Percentiles rank a stretch among this genome's conserved stretches.
Evolutionary conservation across 2,329 filamentous ascomycete genomes (phyloP).

Genomic region (Aulographum hederae): DNA sequence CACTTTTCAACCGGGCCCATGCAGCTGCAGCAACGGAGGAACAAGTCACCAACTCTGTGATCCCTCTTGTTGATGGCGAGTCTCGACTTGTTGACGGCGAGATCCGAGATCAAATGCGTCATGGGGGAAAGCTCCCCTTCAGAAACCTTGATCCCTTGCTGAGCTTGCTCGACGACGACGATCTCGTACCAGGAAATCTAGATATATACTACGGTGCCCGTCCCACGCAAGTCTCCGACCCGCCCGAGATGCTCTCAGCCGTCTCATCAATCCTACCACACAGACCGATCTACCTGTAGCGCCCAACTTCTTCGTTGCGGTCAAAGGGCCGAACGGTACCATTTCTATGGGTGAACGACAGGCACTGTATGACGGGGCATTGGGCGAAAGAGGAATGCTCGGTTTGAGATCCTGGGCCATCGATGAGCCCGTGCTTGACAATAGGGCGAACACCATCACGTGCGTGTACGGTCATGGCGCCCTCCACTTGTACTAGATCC

Average conservation of each 20-base stretch:
- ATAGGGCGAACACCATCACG: slow-evolving; percentile 18
- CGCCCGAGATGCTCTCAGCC: slow-evolving; percentile 11
- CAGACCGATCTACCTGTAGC: slow-evolving; percentile 8
- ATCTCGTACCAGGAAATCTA: slow-evolving; percentile 10
- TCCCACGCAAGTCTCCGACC: slow-evolving; percentile 12
- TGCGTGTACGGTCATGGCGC: slow-evolving; percentile 17
- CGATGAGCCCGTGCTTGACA: slow-evolving; percentile 15
- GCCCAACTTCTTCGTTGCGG: slow-evolving; percentile 21
- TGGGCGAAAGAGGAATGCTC: slow-evolving; percentile 18
- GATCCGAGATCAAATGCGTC: slow-evolving; percentile 11
- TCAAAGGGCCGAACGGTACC: slow-evolving; percentile 18
- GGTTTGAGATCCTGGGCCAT: slow-evolving; percentile 16
- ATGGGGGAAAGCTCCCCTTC: slow-evolving; percentile 10
- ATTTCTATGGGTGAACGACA: slow-evolving; percentile 10
- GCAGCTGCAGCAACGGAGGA: slow-evolving; percentile 16
- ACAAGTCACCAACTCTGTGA: slow-evolving; percentile 13
- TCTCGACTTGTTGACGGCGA: too few relatives aligned
- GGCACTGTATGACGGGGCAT: slow-evolving; percentile 9
- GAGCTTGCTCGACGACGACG: slow-evolving; percentile 5
- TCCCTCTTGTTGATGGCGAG: slow-evolving; percentile 15
- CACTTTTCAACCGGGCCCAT: slow-evolving; percentile 13
- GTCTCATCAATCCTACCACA: slow-evolving; percentile 14
- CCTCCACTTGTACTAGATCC: slow-evolving; percentile 19
- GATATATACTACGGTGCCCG: slow-evolving; percentile 15
- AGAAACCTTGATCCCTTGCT: slow-evolving; percentile 8